phyloP scores from a whole-genome alignment of 352 stramenopile genomes.

The Globisporangium irregulare region DNA sequence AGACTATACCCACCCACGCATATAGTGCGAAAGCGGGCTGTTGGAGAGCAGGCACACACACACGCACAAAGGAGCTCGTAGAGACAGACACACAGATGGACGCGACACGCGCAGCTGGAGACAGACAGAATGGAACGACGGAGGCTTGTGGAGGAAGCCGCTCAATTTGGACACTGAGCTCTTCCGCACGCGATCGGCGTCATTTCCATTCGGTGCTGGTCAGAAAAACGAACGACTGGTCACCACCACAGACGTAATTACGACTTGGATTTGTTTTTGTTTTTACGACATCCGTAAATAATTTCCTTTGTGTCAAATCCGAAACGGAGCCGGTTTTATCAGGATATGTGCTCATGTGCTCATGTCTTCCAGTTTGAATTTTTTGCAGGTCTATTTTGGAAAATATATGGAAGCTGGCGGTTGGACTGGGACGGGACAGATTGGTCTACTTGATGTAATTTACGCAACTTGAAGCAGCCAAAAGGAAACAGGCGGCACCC shows the following conservation, averaged over 20 bases:
- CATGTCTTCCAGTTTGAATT: background rate
- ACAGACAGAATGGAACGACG: background rate
- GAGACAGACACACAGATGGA: background rate
- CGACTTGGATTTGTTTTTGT: background rate
- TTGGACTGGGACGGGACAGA: background rate
- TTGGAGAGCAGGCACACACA: constrained; percentile 50
- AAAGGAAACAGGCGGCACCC: background rate
- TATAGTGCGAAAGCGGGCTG: constrained; percentile 46
- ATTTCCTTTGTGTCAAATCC: background rate
- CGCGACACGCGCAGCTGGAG: background rate
- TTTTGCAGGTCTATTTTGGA: background rate
- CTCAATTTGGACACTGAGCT: constrained; percentile 18
- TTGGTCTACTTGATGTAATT: constrained; percentile 5
- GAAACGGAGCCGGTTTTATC: too few species aligned
- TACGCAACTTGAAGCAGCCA: constrained; percentile 8
- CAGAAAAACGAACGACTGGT: constrained; percentile 31
- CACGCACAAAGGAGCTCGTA: background rate
- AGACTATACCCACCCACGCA: constrained; percentile 82
- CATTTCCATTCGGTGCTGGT: background rate
- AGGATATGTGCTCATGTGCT: too few species aligned
- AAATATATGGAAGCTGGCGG: background rate
- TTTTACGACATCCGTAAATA: background rate
- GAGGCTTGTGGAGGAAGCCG: background rate
- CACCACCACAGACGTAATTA: constrained; percentile 19
- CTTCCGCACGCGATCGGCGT: too few species aligned